phyloP scores from a whole-genome alignment of 2,329 filamentous ascomycete species.

The Pseudogymnoascus sp. region DNA sequence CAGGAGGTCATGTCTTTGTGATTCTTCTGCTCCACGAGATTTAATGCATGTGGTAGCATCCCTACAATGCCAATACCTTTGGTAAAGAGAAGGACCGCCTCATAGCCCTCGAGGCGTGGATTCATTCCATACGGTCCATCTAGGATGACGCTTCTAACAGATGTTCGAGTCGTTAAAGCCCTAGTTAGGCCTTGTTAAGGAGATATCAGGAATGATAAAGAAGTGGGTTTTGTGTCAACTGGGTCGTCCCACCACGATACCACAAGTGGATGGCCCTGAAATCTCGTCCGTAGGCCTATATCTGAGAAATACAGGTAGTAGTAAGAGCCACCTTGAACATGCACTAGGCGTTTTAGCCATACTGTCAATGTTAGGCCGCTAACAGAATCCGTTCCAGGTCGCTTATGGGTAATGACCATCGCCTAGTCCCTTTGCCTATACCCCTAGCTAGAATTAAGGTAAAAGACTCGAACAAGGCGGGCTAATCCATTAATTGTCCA shows the following conservation, averaged over 20 bases:
- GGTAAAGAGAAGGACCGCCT: slow-evolving; percentile 15
- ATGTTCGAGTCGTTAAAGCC: not conserved
- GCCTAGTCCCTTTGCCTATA: not conserved
- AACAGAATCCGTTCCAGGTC: not conserved
- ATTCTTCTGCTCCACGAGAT: not conserved
- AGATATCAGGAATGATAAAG: slow-evolving; percentile 10
- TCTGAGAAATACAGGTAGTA: slow-evolving; percentile 4
- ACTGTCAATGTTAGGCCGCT: not conserved
- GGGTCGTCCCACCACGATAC: slow-evolving; percentile 13
- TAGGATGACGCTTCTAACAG: not conserved
- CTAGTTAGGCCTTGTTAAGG: not conserved
- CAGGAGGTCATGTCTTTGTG: not conserved
- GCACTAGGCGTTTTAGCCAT: not conserved
- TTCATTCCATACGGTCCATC: slow-evolving; percentile 16
- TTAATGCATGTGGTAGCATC: slow-evolving; percentile 14
- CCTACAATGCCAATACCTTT: slow-evolving; percentile 19
- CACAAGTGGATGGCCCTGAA: slow-evolving; percentile 9
- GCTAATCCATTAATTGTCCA: not conserved
- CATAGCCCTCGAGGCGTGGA: slow-evolving; percentile 12
- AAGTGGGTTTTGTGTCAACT: not conserved
- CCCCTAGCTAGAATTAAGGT: not conserved
- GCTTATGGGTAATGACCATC: not conserved
- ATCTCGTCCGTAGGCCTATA: not conserved
- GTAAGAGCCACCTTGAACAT: not conserved
- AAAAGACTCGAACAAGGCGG: not conserved